Evolutionary conservation across 1,284 basidiomycete genomes (phyloP).

Genomic region (Ceratorhiza oryzae-sativae): DNA sequence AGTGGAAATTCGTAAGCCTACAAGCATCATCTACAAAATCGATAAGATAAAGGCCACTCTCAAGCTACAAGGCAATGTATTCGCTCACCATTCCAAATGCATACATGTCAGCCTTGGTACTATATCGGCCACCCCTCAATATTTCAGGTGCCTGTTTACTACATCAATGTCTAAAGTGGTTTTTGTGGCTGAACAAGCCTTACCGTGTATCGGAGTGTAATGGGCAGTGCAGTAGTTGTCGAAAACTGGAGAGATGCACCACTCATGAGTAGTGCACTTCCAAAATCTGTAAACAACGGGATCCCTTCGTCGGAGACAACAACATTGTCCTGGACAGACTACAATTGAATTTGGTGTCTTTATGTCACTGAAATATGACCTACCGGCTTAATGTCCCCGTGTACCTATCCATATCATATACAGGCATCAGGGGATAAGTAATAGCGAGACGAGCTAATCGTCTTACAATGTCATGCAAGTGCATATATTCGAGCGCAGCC

Average conservation of each 20-base stretch:
- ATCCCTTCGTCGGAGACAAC: constrained; percentile 3
- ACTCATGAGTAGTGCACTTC: constrained; percentile 9
- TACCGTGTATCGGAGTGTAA: neutral
- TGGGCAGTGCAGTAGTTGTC: neutral
- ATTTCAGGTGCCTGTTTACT: constrained; percentile 15
- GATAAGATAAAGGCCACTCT: neutral
- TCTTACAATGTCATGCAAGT: constrained; percentile 9
- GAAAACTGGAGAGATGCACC: neutral
- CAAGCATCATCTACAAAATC: constrained; percentile 10
- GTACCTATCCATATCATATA: constrained; percentile 13
- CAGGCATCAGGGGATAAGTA: too few relatives aligned
- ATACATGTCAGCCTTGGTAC: constrained; percentile 18
- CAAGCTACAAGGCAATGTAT: neutral
- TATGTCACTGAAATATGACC: neutral
- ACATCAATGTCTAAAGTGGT: neutral
- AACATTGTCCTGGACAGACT: constrained; percentile 1
- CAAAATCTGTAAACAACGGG: constrained; percentile 21
- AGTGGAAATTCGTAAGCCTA: neutral
- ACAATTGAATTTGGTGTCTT: too few relatives aligned
- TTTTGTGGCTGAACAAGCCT: neutral
- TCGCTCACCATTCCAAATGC: constrained; percentile 32
- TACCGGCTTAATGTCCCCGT: constrained; percentile 32
- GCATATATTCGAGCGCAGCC: constrained; percentile 7
- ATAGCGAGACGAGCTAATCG: neutral
- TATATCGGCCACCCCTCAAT: neutral